Evolutionary conservation across 495 filamentous ascomycete genomes (phyloP), one percentile per base, ranked within the genome.

Genomic region (Hypoxylon fragiforme): DNA sequence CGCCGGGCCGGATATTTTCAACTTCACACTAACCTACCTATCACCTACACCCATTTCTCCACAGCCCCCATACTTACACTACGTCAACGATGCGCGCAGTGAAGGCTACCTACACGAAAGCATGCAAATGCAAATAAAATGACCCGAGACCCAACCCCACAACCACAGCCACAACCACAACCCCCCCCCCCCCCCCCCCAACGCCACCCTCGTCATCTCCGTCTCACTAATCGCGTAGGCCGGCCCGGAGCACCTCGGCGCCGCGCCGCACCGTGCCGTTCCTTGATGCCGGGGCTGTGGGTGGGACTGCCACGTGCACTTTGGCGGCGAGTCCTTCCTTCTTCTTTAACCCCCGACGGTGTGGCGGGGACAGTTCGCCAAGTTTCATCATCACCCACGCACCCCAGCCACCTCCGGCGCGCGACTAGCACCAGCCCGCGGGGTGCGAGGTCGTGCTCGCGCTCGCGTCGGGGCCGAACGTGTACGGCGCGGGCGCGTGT

Each of bases 261-360:
- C 77, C 0, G 13, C 44, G 4, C 58, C 3, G 24, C 40, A 8
- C 41, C 44, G 3, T 62, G 63, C 21, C 46, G 46, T 15, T 37
- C 18, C 9, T 63, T 77, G 16, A 78, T 81, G 74, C 78, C 78
- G 6, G 78, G 78, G 1, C 63, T 82, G 6, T 82, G 79, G 79
- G 6, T 82, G 79, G 79, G 79, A 82, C 47, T 72, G 67, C 43
- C 79, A 82, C 59, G 66, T 60, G 15, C 79, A 81, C 54, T 80
- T 73, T 53, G 59, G 54, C 34, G 64, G 62, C 11, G 43, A 56
- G 1, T 18, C 44, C 26, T n/a, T n/a, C n/a, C n/a, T n/a, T n/a
- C n/a, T n/a, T n/a, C n/a, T n/a, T n/a, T n/a, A 57, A 26, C 66
- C 67, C 43, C 66, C 66, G 8, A 64, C 66, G 1, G 46, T 36